phyloP scores from a whole-genome alignment of 1,139 yeast species.

The Yamadazyma songkhlaensis region DNA sequence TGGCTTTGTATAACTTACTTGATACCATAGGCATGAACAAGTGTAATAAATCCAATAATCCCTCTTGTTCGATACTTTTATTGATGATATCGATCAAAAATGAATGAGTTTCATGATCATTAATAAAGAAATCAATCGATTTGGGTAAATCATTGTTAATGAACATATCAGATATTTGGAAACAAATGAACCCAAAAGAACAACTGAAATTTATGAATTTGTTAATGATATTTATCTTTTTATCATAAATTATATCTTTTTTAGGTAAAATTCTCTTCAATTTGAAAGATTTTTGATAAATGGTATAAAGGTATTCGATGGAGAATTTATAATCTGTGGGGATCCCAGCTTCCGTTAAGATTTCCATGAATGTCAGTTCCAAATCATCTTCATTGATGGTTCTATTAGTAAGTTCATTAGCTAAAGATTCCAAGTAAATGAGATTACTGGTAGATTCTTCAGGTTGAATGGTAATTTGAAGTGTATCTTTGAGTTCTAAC shows the following conservation, averaged over 20 bases:
- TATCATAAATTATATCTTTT: conserved; percentile 36
- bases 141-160: conserved; percentile 33
- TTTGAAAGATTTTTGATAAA: conserved; percentile 41
- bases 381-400: conserved; percentile 25
- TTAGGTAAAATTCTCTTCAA: conserved; percentile 39
- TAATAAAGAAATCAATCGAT: conserved; percentile 28
- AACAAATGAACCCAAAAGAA: conserved; percentile 67
- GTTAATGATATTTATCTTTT: conserved; percentile 40
- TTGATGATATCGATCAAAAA: conserved; percentile 58
- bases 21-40: conserved; percentile 51
- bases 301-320: conserved; percentile 43
- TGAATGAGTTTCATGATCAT: conserved; percentile 36
- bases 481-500: conserved; percentile 32
- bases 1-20: conserved; percentile 24
- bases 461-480: conserved; percentile 33
- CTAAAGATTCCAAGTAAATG: conserved; percentile 35
- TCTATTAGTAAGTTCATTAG: conserved; percentile 30
- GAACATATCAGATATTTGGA: conserved; percentile 71
- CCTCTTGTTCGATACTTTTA: conserved; percentile 65
- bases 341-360: conserved; percentile 51
- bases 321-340: conserved; percentile 29
- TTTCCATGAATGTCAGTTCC: conserved; percentile 51
- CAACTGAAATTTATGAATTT: conserved; percentile 54
- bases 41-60: conserved; percentile 57
- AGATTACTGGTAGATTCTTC: conserved; percentile 12